Base-by-base conservation (phyloP, 2,329 filamentous ascomycete species). In the Penicillium sp. region DNA sequence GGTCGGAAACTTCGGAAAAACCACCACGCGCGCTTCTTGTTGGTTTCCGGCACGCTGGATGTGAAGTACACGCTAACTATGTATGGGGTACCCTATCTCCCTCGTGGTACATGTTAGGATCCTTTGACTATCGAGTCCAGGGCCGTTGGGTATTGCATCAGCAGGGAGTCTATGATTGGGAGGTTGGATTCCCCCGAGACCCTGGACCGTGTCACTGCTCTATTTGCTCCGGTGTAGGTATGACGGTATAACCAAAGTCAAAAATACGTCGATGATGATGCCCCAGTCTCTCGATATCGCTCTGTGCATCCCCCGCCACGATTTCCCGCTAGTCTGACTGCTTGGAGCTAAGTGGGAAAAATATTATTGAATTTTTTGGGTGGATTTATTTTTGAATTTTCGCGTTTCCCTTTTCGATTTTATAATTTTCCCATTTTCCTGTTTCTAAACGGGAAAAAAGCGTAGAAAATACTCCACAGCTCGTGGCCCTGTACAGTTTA, bases 281-380 rank as follows among this genome's bases (percentile, higher is more conserved):
- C 24, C 43, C 46, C 46, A 41, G 45, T 55, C 45, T 38, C 35
- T 46, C 48, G 46, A 47, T 46, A 46, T 54, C 42, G 40, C 35
- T 49, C 50, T 54, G 52, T 54, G 50, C 54, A 54, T 57, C 57
- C 57, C 57, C 56, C 57, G 55, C 55, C 52, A 58, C 54, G 57
- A 58, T 57, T 60, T 51, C 54, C 57, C 57, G 52, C 57, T 59
- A 59, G 55, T 50, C 49, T 31, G 47, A 39, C 47, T 44, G 31
- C 36, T 50, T 42, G 51, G 42, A 34, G 34, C 31, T 22, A 27
- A 47, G 46, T 42, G 46, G 42, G 16, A 24, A 14, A 23, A 34
- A 28, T 39, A 38, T 40, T 40, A 42, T 42, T 44, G 7, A 35
- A 44, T 28, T 41, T 46, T 46, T 20, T 20, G n/a, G n/a, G n/a